Evolutionary conservation across 1,139 yeast genomes (phyloP).

Genomic region (Kluyveromyces sp.): DNA sequence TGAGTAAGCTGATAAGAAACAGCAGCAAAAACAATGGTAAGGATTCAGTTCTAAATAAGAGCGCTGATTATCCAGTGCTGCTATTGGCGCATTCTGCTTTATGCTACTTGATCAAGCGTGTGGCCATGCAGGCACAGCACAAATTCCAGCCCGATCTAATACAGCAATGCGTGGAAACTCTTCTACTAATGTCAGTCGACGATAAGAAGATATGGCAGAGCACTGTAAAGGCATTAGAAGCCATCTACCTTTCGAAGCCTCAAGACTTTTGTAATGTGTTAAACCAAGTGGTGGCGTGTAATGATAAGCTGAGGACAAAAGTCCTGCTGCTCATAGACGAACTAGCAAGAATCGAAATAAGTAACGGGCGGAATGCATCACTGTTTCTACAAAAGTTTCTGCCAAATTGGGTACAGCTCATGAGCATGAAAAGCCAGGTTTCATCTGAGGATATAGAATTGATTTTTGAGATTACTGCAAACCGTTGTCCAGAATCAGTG

Average conservation of each 20-base stretch:
- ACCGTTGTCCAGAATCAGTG: slow-evolving; percentile 11
- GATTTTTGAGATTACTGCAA: slow-evolving; percentile 19
- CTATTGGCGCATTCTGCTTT: slow-evolving; percentile 55
- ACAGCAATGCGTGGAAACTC: slow-evolving; percentile 7
- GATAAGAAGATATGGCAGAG: slow-evolving; percentile 27
- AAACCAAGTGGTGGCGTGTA: neutral
- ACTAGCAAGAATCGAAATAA: slow-evolving; percentile 16
- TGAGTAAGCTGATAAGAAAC: slow-evolving; percentile 37
- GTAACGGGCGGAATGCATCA: slow-evolving; percentile 15
- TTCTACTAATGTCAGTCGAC: slow-evolving; percentile 17
- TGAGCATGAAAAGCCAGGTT: slow-evolving; percentile 10
- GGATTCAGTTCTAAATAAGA: too few relatives aligned
- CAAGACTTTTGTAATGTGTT: slow-evolving; percentile 11
- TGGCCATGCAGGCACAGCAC: slow-evolving; percentile 63
- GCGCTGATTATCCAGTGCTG: neutral
- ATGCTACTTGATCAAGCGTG: slow-evolving; percentile 69
- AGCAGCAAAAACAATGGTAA: slow-evolving; percentile 17
- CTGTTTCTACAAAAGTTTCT: slow-evolving; percentile 16
- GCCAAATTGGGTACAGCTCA: slow-evolving; percentile 14
- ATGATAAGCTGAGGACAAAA: slow-evolving; percentile 10
- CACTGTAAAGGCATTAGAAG: slow-evolving; percentile 27
- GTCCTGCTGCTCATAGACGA: slow-evolving; percentile 20
- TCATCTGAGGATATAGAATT: slow-evolving; percentile 11
- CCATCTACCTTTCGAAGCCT: slow-evolving; percentile 26
- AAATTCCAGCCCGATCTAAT: slow-evolving; percentile 36